Base-by-base conservation (phyloP, 148 eudicot species). In the Polygonum aviculare region DNA sequence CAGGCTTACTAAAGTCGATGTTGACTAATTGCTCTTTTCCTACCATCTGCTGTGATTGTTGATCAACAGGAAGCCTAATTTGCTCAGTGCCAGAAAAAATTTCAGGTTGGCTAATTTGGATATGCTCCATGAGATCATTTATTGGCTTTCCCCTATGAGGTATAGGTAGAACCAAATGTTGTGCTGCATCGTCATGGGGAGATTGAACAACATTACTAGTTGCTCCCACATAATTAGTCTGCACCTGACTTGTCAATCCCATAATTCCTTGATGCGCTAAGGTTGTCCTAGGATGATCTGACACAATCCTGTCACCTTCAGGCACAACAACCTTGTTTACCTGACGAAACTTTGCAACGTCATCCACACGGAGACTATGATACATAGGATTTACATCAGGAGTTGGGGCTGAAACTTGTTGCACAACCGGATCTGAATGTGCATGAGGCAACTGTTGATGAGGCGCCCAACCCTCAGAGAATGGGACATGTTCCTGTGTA, bases 401-500 rank as follows among this genome's bases (percentile, higher is more conserved):
- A 5, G 44, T 33, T 45, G 83, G 74, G 78, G 77, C 75, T 40
- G 83, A 40, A 74, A 77, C 87, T 36, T 88, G 89, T 72, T 87
- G 92, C 45, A 86, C 76, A 35, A 87, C 76, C 31, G 88, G 77
- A 79, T 94, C 98, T 9, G 98, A 94, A 85, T 94, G 97, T 74
- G 92, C 95, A 83, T 94, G 98, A 63, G 98, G 97, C 77, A 91
- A 84, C 36, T 82, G 92, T 77, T 84, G 96, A 74, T 83, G 84
- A 73, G 88, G 79, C 76, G 81, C 63, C 83, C 83, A 79, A 70
- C 91, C 91, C 77, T 87, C 89, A 1, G 89, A 81, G 19, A 81
- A 73, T 57, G 86, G 69, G 39, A 79, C 82, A 75, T 89, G 95
- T 41, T 90, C 91, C 57, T 82, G 82, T 38, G 41, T 19, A 18